A percentile compares a stretch with the other conserved stretches of the same genome.
phyloP scores from a whole-genome alignment of 2,329 filamentous ascomycete genomes.

The Cladosporium sphaerospermum region DNA sequence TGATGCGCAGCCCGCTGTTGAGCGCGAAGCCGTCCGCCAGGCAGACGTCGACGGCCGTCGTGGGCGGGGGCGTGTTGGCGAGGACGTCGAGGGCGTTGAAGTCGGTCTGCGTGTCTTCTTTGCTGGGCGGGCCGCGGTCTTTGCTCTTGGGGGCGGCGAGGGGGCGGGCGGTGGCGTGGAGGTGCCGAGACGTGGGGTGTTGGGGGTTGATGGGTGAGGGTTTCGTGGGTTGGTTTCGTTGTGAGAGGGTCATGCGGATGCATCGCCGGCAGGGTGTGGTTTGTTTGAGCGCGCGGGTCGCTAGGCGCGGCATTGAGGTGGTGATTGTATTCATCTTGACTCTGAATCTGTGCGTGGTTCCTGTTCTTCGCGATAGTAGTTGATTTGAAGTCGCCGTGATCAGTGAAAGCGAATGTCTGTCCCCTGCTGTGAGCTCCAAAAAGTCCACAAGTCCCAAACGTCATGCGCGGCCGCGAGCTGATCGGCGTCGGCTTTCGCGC shows the following conservation, averaged over 20 bases:
- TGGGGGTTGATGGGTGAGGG: neutral
- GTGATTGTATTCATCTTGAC: neutral
- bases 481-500: no score
- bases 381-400: neutral
- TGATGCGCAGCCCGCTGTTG: constrained; percentile 69
- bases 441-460: neutral
- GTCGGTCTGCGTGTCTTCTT: constrained; percentile 62
- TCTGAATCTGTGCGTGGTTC: neutral
- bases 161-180: constrained; percentile 3
- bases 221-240: constrained; percentile 1
- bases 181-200: neutral
- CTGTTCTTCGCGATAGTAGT: neutral
- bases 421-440: neutral
- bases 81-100: constrained; percentile 75
- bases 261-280: constrained; percentile 9
- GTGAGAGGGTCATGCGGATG: constrained; percentile 12
- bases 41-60: constrained; percentile 78
- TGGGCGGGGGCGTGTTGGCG: constrained; percentile 65
- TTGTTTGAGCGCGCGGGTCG: constrained; percentile 4
- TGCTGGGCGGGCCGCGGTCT: constrained; percentile 56
- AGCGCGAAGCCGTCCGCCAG: constrained; percentile 78
- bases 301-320: constrained; percentile 2
- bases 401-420: neutral
- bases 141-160: constrained; percentile 37
- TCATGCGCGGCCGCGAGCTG: neutral